Evolutionary conservation across 208 protist species (phyloP).

Genomic region (Leishmania tropica): DNA sequence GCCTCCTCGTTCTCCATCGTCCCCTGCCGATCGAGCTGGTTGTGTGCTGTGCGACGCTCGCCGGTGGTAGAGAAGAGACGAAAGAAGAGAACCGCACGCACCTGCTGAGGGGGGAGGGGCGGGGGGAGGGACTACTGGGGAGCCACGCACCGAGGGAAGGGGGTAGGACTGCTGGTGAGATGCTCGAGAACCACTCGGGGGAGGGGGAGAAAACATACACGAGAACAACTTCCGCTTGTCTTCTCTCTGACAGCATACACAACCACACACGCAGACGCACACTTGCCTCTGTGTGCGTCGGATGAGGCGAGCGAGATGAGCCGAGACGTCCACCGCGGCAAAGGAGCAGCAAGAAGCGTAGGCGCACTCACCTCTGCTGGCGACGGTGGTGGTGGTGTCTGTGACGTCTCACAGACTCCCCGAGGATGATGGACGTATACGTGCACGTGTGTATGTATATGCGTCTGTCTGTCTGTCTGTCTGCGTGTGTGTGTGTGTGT

Average conservation of each 20-base stretch:
- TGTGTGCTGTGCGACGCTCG: neutral
- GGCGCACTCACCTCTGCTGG: neutral
- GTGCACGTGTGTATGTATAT: neutral
- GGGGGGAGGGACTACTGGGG: neutral
- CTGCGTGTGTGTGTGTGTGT: neutral
- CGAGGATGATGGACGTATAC: neutral
- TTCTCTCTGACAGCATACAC: neutral
- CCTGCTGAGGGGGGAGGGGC: neutral
- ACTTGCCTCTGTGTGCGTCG: neutral
- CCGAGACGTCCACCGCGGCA: neutral
- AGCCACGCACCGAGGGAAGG: neutral
- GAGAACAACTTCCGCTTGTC: neutral
- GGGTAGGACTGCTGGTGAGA: neutral
- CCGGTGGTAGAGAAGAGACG: neutral
- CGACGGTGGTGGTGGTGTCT: neutral
- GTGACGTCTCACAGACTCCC: neutral
- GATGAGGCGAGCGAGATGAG: neutral
- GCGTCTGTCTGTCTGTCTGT: no score
- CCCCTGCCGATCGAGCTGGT: neutral
- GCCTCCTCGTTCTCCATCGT: conserved; percentile 62
- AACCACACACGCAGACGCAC: neutral
- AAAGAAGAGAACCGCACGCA: neutral
- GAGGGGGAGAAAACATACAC: neutral
- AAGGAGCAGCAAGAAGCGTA: neutral
- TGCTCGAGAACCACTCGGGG: neutral